These are phyloP conservation scores for Anastatica hierochuntica DNA, from an alignment of 345 rosid species.

Conservation along the genomic window DNA sequence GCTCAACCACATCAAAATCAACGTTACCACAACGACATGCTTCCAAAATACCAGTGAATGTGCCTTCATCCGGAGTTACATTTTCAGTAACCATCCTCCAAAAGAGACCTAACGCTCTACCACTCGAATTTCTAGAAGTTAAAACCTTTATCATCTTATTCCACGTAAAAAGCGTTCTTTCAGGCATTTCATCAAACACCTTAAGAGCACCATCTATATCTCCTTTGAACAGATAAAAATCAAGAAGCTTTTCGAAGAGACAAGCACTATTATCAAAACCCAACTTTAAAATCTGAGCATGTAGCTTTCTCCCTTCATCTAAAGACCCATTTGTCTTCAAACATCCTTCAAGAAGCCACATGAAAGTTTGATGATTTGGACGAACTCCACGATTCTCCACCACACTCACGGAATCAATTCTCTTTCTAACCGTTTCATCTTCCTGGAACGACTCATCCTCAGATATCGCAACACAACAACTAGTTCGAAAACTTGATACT, in stretches of 20 bases:
- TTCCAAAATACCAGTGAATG: constrained; percentile 36
- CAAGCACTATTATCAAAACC: constrained; percentile 38
- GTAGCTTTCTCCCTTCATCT: constrained; percentile 44
- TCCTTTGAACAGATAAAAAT: constrained; percentile 32
- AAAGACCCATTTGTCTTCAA: constrained; percentile 36
- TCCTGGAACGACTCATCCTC: constrained; percentile 27
- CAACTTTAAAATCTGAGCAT: constrained; percentile 45
- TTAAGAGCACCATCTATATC: constrained; percentile 38
- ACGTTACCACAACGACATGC: constrained; percentile 32
- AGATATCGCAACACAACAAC: constrained; percentile 19
- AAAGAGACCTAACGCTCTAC: constrained; percentile 28
- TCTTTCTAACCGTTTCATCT: constrained; percentile 19
- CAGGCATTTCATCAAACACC: constrained; percentile 63
- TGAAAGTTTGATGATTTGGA: constrained; percentile 44
- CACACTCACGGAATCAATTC: constrained; percentile 8
- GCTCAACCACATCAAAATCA: constrained; percentile 32
- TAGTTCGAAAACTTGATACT: constrained; percentile 18
- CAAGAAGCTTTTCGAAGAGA: constrained; percentile 39
- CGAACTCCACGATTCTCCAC: constrained; percentile 32
- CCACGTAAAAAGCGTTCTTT: constrained; percentile 40
- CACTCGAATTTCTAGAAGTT: constrained; percentile 28
- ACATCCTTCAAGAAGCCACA: constrained; percentile 45
- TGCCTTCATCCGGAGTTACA: constrained; percentile 35
- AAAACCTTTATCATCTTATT: constrained; percentile 41
- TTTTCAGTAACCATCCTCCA: constrained; percentile 36